Base-by-base conservation (phyloP, 495 filamentous ascomycete species). In the Hypoxylon lienhwacheense region DNA sequence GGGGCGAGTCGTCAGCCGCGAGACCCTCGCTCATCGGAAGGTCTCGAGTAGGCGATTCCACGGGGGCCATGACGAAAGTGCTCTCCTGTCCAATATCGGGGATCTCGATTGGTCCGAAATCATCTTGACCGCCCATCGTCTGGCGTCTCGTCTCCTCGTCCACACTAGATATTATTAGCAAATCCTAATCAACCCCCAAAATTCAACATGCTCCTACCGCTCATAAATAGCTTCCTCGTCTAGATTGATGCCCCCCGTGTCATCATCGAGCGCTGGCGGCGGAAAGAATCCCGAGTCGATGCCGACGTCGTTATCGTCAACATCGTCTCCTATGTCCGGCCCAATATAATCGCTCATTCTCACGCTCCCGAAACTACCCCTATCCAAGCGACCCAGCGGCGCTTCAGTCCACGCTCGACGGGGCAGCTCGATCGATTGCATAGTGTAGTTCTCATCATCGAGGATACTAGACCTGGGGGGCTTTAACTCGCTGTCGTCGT, bases 391-490 rank as follows among this genome's bases (percentile, higher is more conserved):
- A 7, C 77, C 77, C 8, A 81, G 53, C 25, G 70, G 74, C 41
- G 77, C 71, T 53, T 87, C 83, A 37, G 70, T 79, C 7, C 73
- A 55, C 14, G 81, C 86, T 46, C 86, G 73, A 42, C 86, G 74
- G 7, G 84, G 79, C 35, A 87, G 73, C 67, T 92, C 89, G 24
- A 91, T 77, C 15, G 86, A 87, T 49, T 75, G 77, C 37, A 81
- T 73, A 1, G 87, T 90, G 26, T 80, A 76, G 55, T 88, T 83
- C 24, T 86, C 85, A 22, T 88, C 85, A 21, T 86, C 86, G 28
- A 88, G 69, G 4, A 80, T 76, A 28, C 82, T 72, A 39, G 84
- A 85, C 46, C 77, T 76, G 32, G 87, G 85, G 6, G 86, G 83
- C 12, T 76, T 74, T 41, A 83, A 71, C 25, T 83, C 80, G 15